These are phyloP conservation scores for Phyllosticta citriasiana DNA, from an alignment of 2,329 filamentous ascomycete species.

Conservation along the genomic window DNA sequence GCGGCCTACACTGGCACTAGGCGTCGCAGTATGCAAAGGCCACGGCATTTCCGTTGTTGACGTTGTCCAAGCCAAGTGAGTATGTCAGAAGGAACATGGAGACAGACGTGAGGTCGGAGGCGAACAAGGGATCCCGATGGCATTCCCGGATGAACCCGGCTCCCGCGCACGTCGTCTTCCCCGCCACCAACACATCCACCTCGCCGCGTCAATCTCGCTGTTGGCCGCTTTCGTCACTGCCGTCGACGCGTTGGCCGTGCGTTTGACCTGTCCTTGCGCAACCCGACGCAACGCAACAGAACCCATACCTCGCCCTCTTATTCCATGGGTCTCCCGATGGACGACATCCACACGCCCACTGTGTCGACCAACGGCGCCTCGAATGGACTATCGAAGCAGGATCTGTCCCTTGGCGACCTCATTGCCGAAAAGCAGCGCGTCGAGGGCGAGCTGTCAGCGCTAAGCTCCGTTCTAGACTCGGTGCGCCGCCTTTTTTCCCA, in stretches of 20 bases:
- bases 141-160: neutral
- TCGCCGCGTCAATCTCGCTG: neutral
- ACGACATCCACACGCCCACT: constrained; percentile 58
- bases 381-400: constrained; percentile 51
- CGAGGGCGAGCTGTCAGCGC: constrained; percentile 76
- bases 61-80: neutral
- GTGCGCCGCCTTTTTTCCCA: constrained; percentile 39
- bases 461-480: constrained; percentile 79
- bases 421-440: constrained; percentile 75
- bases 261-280: neutral
- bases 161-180: neutral
- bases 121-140: neutral
- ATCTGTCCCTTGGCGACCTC: constrained; percentile 66
- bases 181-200: neutral
- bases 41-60: neutral
- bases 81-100: neutral
- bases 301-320: neutral
- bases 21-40: neutral
- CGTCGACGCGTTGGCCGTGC: neutral
- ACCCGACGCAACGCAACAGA: neutral
- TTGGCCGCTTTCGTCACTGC: neutral
- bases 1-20: neutral
- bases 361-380: constrained; percentile 54
- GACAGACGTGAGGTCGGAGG: neutral
- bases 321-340: constrained; percentile 49